Evolutionary conservation across 306 rosid species (phyloP), one percentile per base, ranked within the genome.

Genomic region (Dryas octopetala): DNA sequence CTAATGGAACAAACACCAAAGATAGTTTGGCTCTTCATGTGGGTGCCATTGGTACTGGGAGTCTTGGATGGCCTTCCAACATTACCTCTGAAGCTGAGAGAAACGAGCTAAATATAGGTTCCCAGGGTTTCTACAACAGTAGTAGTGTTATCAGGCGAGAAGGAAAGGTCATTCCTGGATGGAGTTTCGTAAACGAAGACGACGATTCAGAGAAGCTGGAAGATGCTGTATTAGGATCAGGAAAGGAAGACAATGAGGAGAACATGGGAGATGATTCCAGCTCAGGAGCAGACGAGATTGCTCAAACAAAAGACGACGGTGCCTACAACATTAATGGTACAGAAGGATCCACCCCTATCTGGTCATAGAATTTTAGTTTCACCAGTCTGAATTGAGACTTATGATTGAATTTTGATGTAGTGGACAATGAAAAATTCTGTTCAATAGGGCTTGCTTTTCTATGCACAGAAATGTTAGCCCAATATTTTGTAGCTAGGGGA

Each of bases 201-300:
- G 76, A 80, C 73, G 75, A 75, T 68, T 77, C 87, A 5, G 84
- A 78, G 61, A 86, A 75, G 73, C 62, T 71, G 46, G 82, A 82
- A 75, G 82, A 74, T 70, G 83, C 46, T 38, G 78, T 74, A 19
- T 51, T 71, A 68, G 73, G 83, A 80, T 83, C 84, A 74, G 62
- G 68, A 6, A 83, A 82, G 71, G 81, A 80, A 50, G 88, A 80
- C 79, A 74, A 77, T 59, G 80, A 83, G 48, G 86, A 68, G 60
- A 38, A 41, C 44, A 74, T 69, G 82, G 81, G 32, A 70, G 85
- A 79, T 55, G 74, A 83, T 60, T 32, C 71, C 66, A 83, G 78
- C 83, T 86, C 85, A 4, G 80, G 43, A 60, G 80, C 46, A 3
- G 84, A 81, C 75, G 87, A 83, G 17, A 46, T 73, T 82, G 74